These are phyloP conservation scores for Thelephora aurantiotincta DNA, from an alignment of 768 basidiomycete species.

Conservation along the genomic window DNA sequence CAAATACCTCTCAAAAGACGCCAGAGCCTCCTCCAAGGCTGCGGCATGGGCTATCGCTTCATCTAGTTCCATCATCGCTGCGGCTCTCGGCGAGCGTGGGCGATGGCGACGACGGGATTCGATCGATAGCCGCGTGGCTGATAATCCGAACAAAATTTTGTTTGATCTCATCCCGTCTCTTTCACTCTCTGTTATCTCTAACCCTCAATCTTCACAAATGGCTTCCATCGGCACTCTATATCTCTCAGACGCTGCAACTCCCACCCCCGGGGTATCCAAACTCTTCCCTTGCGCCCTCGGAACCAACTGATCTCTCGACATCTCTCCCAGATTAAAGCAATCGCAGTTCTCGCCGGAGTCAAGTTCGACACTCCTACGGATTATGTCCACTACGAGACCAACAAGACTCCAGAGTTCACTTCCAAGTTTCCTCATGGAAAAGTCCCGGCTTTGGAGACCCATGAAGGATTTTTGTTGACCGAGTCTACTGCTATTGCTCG, in stretches of 20 bases:
- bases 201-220: conserved; percentile 21
- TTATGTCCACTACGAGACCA: conserved; percentile 51
- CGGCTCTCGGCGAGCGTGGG: too few species aligned
- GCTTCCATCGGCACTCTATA: conserved; percentile 53
- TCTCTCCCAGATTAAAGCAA: conserved; percentile 30
- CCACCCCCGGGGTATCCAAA: conserved; percentile 35
- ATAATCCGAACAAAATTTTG: too few species aligned
- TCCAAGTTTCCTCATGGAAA: conserved; percentile 72
- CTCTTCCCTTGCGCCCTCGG: conserved; percentile 11
- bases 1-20: too few species aligned
- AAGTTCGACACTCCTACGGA: conserved; percentile 35
- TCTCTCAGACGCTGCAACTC: conserved; percentile 17
- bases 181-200: too few species aligned
- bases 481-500: conserved; percentile 75
- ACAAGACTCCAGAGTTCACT: conserved; percentile 56
- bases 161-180: too few species aligned
- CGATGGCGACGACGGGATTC: too few species aligned
- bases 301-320: too few species aligned
- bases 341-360: conserved; percentile 45
- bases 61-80: too few species aligned
- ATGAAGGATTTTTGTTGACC: conserved; percentile 65
- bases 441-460: conserved; percentile 70
- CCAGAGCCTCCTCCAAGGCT: too few species aligned
- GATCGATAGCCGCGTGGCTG: too few species aligned
- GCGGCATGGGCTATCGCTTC: too few species aligned